Conservation (phyloP, 352 stramenopile genomes). For the Thraustotheca clavata region DNA sequence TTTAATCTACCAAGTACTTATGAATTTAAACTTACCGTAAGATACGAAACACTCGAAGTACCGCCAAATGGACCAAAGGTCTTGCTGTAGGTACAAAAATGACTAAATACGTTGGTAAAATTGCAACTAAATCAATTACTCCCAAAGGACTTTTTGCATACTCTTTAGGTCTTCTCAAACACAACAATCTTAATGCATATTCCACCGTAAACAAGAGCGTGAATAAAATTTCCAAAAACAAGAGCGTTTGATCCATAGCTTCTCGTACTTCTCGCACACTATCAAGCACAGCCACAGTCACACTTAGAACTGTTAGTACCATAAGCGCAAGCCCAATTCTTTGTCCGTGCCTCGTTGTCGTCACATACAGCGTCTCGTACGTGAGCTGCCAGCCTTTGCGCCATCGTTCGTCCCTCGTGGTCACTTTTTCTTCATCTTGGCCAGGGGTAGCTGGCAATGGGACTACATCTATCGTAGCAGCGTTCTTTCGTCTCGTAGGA, state of each 20-base stretch:
- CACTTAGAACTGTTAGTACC: constrained; percentile 17
- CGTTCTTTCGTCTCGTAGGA: constrained; percentile 8
- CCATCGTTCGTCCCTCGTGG: not conserved
- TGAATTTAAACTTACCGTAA: constrained; percentile 28
- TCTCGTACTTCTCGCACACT: constrained; percentile 25
- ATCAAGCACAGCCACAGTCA: constrained; percentile 20
- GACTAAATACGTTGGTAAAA: constrained; percentile 72
- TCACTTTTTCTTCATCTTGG: not conserved
- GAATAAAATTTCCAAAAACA: constrained; percentile 67
- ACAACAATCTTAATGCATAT: constrained; percentile 56
- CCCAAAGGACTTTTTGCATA: constrained; percentile 66
- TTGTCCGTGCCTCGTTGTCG: constrained; percentile 16
- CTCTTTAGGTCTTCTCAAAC: constrained; percentile 44
- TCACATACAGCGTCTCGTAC: constrained; percentile 20
- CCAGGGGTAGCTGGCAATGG: not conserved
- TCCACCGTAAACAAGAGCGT: constrained; percentile 72
- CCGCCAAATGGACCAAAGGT: constrained; percentile 57
- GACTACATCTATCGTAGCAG: not conserved
- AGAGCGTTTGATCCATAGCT: constrained; percentile 47
- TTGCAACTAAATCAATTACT: constrained; percentile 62
- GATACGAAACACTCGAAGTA: constrained; percentile 71
- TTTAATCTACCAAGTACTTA: too few relatives aligned
- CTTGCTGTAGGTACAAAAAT: constrained; percentile 26
- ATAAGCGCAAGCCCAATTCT: constrained; percentile 12
- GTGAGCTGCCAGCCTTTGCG: constrained; percentile 3